A percentile compares a stretch with the other conserved stretches of the same genome.
Conservation (phyloP, 106 monocot genomes). For the Gastrodia elata region DNA sequence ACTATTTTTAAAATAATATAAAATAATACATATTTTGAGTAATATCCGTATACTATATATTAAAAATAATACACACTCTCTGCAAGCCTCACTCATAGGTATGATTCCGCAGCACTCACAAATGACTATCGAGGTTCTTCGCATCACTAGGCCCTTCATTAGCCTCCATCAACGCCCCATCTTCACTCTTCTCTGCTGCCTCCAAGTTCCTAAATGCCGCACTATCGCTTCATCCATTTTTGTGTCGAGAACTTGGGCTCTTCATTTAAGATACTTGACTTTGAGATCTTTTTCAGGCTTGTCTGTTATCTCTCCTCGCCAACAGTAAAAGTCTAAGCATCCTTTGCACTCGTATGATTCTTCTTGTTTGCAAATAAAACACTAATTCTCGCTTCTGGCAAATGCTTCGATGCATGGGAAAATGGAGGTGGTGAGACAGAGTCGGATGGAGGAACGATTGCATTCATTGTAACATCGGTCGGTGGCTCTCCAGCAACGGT, state of each 20-base stretch:
- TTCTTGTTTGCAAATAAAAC: conserved; percentile 10
- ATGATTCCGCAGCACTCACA: too few relatives aligned
- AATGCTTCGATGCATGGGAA: conserved; percentile 17
- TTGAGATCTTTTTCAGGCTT: conserved; percentile 13
- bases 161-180: not conserved
- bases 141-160: not conserved
- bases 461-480: conserved; percentile 78
- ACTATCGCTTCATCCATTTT: not conserved
- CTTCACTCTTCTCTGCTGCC: conserved; percentile 21
- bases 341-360: not conserved
- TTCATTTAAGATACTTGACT: conserved; percentile 11
- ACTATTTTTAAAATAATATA: too few relatives aligned
- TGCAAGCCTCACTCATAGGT: too few relatives aligned
- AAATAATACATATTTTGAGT: too few relatives aligned
- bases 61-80: too few relatives aligned
- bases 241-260: conserved; percentile 3
- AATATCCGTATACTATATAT: too few relatives aligned
- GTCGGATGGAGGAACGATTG: conserved; percentile 39
- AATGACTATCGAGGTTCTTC: not conserved
- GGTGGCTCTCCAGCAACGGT: conserved; percentile 81
- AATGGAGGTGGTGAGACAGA: not conserved
- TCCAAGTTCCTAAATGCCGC: conserved; percentile 18
- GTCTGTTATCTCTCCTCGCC: not conserved
- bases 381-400: conserved; percentile 32
- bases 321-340: not conserved